These are phyloP conservation scores for Haberlea rhodopensis DNA, from an alignment of 257 asterid genomes.

Conservation along the genomic window DNA sequence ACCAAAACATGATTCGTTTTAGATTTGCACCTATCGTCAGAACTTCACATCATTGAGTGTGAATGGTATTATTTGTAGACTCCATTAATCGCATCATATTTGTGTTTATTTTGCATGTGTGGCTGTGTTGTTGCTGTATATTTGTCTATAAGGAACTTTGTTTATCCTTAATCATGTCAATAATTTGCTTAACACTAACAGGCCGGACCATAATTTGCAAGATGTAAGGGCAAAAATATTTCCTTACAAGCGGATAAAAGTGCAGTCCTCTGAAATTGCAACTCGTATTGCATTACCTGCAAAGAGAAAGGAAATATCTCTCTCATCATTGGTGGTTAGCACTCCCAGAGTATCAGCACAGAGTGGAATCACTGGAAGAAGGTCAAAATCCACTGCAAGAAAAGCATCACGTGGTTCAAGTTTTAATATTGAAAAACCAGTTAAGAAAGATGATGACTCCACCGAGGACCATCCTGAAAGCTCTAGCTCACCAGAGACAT, in stretches of 20 bases:
- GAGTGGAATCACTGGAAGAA: conserved; percentile 82
- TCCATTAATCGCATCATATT: conserved; percentile 9
- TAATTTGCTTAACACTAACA: conserved; percentile 42
- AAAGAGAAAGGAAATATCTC: conserved; percentile 96
- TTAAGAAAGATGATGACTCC: conserved; percentile 65
- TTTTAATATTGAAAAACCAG: conserved; percentile 76
- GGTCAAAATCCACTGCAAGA: conserved; percentile 81
- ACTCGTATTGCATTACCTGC: conserved; percentile 68
- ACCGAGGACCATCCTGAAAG: conserved; percentile 64
- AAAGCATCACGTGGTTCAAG: conserved; percentile 74
- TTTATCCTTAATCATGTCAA: neutral
- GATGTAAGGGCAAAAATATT: conserved; percentile 86
- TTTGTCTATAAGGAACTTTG: neutral
- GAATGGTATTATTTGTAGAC: conserved; percentile 3
- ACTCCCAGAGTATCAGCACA: conserved; percentile 94
- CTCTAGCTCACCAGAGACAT: conserved; percentile 76
- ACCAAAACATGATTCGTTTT: conserved; percentile 14
- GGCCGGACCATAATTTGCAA: conserved; percentile 93
- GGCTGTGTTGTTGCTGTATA: neutral
- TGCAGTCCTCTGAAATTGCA: conserved; percentile 65
- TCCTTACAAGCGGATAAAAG: conserved; percentile 80
- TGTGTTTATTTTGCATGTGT: conserved; percentile 14
- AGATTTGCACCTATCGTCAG: neutral
- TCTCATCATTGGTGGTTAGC: conserved; percentile 88
- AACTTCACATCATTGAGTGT: conserved; percentile 9